Evolutionary conservation across 495 filamentous ascomycete species (phyloP).

Genomic region (Apodospora peruviana): DNA sequence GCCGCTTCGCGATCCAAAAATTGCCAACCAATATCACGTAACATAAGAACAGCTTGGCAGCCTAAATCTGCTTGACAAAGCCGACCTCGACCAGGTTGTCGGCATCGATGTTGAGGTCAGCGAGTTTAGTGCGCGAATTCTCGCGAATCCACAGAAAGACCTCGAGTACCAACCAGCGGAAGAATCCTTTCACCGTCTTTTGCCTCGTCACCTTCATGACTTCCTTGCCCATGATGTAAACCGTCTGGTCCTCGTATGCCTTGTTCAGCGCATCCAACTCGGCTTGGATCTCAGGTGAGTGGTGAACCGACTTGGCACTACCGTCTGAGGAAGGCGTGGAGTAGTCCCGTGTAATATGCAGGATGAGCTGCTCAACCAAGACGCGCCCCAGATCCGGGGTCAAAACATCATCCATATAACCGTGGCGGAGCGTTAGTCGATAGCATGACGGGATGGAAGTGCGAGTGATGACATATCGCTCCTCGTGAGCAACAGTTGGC

Average conservation of each 20-base stretch:
- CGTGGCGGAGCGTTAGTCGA: constrained; percentile 58
- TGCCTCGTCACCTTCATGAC: constrained; percentile 45
- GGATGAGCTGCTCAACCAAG: constrained; percentile 46
- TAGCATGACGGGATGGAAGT: constrained; percentile 50
- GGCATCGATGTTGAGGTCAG: constrained; percentile 52
- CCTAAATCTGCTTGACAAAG: constrained; percentile 58
- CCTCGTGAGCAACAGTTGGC: constrained; percentile 35
- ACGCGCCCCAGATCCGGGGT: constrained; percentile 48
- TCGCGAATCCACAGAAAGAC: constrained; percentile 64
- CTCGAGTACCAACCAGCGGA: constrained; percentile 46
- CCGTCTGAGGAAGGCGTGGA: background rate
- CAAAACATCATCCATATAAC: constrained; percentile 59
- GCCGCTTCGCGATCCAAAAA: no score
- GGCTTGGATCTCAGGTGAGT: constrained; percentile 23
- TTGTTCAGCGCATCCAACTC: constrained; percentile 41
- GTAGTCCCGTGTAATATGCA: constrained; percentile 23
- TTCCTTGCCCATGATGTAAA: constrained; percentile 66
- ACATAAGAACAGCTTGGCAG: no score
- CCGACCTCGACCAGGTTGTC: constrained; percentile 63
- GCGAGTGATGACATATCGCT: constrained; percentile 28
- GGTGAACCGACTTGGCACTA: constrained; percentile 11
- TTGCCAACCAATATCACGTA: no score
- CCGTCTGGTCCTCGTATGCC: constrained; percentile 49
- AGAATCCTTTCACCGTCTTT: constrained; percentile 28
- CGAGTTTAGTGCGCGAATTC: constrained; percentile 58